phyloP scores from a whole-genome alignment of 1,284 basidiomycete species.

The Marasmius tenuissimus region DNA sequence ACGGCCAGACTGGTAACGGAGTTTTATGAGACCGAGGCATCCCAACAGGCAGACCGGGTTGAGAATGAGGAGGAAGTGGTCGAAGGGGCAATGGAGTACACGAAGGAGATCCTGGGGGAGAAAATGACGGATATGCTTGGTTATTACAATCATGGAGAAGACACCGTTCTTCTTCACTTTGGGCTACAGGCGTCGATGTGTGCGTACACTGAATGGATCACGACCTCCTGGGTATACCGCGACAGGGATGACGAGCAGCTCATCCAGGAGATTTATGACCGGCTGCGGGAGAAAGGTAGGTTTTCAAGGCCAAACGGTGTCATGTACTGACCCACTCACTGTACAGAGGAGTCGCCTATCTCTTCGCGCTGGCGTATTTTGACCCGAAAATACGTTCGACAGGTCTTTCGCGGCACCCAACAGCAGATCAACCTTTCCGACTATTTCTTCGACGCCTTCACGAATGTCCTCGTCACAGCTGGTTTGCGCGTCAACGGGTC shows the following conservation, averaged over 20 bases:
- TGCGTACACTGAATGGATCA: conserved; percentile 39
- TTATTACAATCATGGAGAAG: conserved; percentile 29
- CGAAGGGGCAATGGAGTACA: background rate
- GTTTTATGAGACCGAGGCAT: conserved; percentile 2
- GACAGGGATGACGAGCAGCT: conserved; percentile 34
- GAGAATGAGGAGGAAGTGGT: background rate
- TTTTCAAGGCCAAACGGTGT: conserved; percentile 8
- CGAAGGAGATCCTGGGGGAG: conserved; percentile 2
- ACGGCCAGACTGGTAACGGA: conserved; percentile 42
- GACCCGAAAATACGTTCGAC: conserved; percentile 24
- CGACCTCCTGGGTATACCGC: conserved; percentile 41
- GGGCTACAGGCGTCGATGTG: conserved; percentile 42
- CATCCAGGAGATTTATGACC: conserved; percentile 33
- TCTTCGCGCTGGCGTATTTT: conserved; percentile 44
- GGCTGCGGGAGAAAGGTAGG: conserved; percentile 35
- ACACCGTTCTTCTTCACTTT: conserved; percentile 43
- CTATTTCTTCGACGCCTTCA: conserved; percentile 37
- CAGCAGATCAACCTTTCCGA: conserved; percentile 28
- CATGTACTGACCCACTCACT: background rate
- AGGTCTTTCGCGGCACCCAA: conserved; percentile 4
- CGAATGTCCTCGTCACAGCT: conserved; percentile 43
- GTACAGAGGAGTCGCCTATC: conserved; percentile 37
- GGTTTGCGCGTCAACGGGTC: conserved; percentile 31
- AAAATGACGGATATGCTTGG: conserved; percentile 2
- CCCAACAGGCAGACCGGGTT: background rate